Evolutionary conservation across 176 grass and related monocot genomes (phyloP), one percentile per base, ranked within the genome.

Genomic region (Lolium rigidum): DNA sequence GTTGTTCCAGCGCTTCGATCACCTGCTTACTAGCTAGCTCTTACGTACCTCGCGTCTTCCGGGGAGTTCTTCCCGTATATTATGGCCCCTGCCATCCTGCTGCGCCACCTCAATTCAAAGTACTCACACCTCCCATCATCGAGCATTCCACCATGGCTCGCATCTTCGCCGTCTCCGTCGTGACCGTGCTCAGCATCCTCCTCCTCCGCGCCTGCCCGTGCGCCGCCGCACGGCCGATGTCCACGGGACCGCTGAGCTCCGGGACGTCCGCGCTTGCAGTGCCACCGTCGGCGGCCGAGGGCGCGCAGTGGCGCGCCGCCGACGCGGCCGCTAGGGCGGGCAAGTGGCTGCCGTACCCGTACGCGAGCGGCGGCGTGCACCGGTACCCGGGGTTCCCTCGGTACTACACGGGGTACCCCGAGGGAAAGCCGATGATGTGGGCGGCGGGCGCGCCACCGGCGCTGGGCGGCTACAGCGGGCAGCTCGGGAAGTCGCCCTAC

Each of bases 321-420:
- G 71, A 78, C 38, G 39, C 79, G 16, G 64, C 64, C 11, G 21
- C 54, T 21, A 20, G n/a, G 64, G 88, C 74, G 12, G 84, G 80
- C 18, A 90, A 83, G 84, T 90, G 89, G 89, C 80, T 90, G 57
- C 89, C 83, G 52, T 80, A 76, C 50, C 76, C 24, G 61, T 85
- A 70, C 50, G 4, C 26, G 62, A 78, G 78, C 38, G 78, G 52
- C 44, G 43, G 24, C 24, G 17, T 81, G 49, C 59, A 76, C 78
- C 49, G 31, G 48, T 47, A 82, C 15, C 83, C 83, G 9, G 78
- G 10, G 25, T 70, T 43, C 70, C 65, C 60, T 26, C 26, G 15
- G 65, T 41, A 78, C 65, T 24, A 79, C 15, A 52, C 74, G n/a
- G 75, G 26, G 44, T 65, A 55, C 76, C 78, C 61, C 10, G 83